Base-by-base conservation (phyloP, 2,329 filamentous ascomycete genomes). In the Hypoxylon sp. region DNA sequence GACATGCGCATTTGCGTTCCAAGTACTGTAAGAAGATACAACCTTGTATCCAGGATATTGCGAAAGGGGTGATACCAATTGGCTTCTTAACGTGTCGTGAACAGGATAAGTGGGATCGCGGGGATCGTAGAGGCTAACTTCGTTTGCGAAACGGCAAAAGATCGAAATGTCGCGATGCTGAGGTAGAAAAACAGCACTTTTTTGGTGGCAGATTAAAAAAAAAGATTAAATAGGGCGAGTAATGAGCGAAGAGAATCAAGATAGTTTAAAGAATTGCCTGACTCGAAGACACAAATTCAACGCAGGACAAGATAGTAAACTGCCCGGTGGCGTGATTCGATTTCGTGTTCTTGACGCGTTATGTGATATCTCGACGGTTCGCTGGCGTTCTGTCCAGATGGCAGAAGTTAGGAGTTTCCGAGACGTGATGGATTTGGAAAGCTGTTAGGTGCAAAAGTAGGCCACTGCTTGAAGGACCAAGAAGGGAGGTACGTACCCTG, bases 1-100 rank as follows among this genome's bases (percentile, higher is more conserved):
- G 68, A 71, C 71, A 74, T 76, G 75, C 73, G 73, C 74, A 74
- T 73, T 58, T 60, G 65, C 61, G 67, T 66, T 61, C 31, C 31
- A 47, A 58, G 46, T 33, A 59, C 55, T 53, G 53, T 31, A 5
- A 13, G 42, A 31, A 65, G 66, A 65, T 66, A 59, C 51, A 35
- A 39, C n/a, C 26, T 59, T 63, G 61, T 60, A 60, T 53, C 63
- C 35, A 10, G 47, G 53, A 63, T 52, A 63, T 51, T 63, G 63
- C 60, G 63, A 66, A 42, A 17, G 35, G 52, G 39, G 63, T 58
- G 47, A 50, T 29, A 55, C 68, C 67, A 66, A 70, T 71, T 70
- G 63, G 47, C 33, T 63, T 31, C 6, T 31, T 33, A 17, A 66
- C 24, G 50, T 63, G 39, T 64, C 44, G 17, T 47, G 24, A 42